Evolutionary conservation across 257 asterid genomes (phyloP), one percentile per base, ranked within the genome.

Genomic region (Marsdenia floribunda): DNA sequence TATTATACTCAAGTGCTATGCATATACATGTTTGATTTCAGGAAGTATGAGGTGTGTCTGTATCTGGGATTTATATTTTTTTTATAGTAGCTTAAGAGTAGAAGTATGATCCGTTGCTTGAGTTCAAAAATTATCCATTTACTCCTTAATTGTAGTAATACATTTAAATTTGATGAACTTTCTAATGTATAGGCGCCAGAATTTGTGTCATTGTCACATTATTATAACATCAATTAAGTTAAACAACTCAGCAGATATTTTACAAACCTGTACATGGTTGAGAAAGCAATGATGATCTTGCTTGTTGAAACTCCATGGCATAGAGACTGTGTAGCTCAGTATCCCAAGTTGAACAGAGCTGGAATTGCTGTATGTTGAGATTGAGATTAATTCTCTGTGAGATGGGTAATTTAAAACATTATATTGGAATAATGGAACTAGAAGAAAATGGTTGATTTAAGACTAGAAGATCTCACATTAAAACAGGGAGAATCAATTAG

Each of bases 231-330:
- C 44, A 67, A 52, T 58, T 65, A 68, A 58, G 79, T 19, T 67
- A 29, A 79, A 80, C 75, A 69, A 55, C 73, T 76, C 77, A 76
- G 66, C 61, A 73, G 65, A 57, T 40, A 29, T 38, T 73, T 37
- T 72, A 50, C 64, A 74, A 82, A 93, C 93, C 97, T 83, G 93
- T 65, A 78, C 83, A 82, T 72, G 91, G 87, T 80, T 86, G 93
- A 74, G 91, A 75, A 77, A 75, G 81, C 71, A 87, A 89, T 70
- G 89, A 61, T 74, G 89, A 76, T 86, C 88, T 82, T 80, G 88
- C 93, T 84, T 86, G 91, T 75, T 86, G 90, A 74, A 83, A 87
- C 64, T 93, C 95, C 89, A 86, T 69, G 50, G 72, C 78, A 71
- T 83, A 88, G 47, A 88, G 78, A 79, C 84, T 86, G 57, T 88